Conservation (phyloP, 306 rosid genomes). For the Argentina anserina region DNA sequence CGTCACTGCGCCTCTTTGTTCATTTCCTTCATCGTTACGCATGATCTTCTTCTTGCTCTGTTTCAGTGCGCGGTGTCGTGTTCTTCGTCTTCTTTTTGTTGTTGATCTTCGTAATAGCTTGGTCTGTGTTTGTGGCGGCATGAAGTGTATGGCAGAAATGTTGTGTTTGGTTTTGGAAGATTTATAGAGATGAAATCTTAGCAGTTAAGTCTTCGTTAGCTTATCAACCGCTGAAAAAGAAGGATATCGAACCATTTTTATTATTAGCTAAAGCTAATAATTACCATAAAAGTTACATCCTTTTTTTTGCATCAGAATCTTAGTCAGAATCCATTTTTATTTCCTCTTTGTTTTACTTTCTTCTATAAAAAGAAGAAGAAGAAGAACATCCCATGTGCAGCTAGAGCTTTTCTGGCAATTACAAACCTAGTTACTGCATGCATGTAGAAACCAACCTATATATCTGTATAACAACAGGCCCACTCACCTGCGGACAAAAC, state of each 20-base stretch:
- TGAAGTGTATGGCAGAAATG: background rate
- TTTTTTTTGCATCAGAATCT: too few species aligned
- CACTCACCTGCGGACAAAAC: too few species aligned
- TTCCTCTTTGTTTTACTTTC: background rate
- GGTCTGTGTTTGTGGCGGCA: background rate
- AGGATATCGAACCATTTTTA: too few species aligned
- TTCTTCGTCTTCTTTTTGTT: background rate
- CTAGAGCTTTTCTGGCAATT: background rate
- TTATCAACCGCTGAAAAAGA: background rate
- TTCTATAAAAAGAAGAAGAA: background rate
- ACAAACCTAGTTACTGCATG: background rate
- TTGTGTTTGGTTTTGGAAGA: background rate
- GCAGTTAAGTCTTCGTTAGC: slow-evolving; percentile 33
- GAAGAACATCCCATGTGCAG: background rate
- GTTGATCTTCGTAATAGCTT: too few species aligned
- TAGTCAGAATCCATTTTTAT: background rate
- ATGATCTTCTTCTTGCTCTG: background rate
- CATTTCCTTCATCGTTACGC: slow-evolving; percentile 3
- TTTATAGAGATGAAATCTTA: slow-evolving; percentile 32
- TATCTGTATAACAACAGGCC: too few species aligned
- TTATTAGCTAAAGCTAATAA: background rate
- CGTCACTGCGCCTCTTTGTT: background rate
- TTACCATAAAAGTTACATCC: background rate
- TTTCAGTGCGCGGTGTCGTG: background rate
- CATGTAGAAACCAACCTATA: too few species aligned